Percentiles rank a stretch among this genome's conserved stretches.
Conservation (phyloP, 2,329 filamentous ascomycete genomes). For the Helicocarpus griseus region DNA sequence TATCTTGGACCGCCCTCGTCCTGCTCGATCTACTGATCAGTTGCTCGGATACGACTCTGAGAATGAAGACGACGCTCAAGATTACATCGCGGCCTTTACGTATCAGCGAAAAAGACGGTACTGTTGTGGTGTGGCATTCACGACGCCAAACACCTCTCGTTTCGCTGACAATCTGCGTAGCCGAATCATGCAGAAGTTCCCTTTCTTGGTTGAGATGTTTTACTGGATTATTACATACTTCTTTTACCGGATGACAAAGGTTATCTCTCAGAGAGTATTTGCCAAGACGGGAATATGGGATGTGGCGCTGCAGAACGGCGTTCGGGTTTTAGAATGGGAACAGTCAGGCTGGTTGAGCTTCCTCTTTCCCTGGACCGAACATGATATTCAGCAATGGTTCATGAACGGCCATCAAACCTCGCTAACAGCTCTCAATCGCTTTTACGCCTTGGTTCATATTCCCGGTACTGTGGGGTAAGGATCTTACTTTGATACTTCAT, state of each 20-base stretch:
- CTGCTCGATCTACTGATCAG: constrained; percentile 29
- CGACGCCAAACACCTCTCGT: constrained; percentile 51
- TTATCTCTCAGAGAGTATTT: constrained; percentile 42
- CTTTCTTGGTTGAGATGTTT: constrained; percentile 64
- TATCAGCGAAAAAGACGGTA: constrained; percentile 41
- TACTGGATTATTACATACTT: constrained; percentile 60
- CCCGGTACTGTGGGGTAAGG: constrained; percentile 42
- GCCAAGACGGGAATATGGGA: constrained; percentile 41
- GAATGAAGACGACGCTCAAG: constrained; percentile 20
- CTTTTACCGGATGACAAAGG: constrained; percentile 53
- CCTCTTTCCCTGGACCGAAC: constrained; percentile 33
- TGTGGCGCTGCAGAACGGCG: constrained; percentile 36
- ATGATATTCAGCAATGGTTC: constrained; percentile 37
- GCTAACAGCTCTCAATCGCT: constrained; percentile 40
- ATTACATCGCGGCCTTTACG: constrained; percentile 24
- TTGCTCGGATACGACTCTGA: constrained; percentile 28
- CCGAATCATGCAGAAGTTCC: constrained; percentile 55
- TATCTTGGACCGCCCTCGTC: constrained; percentile 26
- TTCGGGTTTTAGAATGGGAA: constrained; percentile 37
- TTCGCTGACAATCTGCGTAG: constrained; percentile 53
- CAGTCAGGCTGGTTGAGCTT: constrained; percentile 29
- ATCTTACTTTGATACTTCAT: not conserved
- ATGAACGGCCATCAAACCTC: constrained; percentile 31
- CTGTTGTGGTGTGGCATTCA: constrained; percentile 41
- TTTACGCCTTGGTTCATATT: constrained; percentile 43